A percentile compares a stretch with the other conserved stretches of the same genome.
Conservation (phyloP, 345 rosid genomes). For the Draba incana region DNA sequence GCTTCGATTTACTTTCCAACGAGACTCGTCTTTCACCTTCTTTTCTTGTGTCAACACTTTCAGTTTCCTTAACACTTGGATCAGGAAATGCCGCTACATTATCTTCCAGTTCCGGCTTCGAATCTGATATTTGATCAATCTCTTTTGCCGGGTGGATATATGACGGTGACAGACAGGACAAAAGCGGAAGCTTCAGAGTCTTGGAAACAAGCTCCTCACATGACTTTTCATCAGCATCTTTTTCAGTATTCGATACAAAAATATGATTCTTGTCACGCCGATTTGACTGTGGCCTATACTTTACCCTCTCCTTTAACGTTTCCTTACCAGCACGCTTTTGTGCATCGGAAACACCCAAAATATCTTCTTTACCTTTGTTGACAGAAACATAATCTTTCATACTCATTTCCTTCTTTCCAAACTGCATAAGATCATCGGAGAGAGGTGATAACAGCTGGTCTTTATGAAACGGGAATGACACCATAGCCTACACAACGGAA, state of each 20-base stretch:
- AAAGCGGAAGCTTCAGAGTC: constrained; percentile 69
- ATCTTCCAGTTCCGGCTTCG: constrained; percentile 48
- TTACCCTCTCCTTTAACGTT: constrained; percentile 49
- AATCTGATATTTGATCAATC: constrained; percentile 42
- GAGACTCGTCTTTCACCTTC: constrained; percentile 47
- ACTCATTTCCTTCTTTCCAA: constrained; percentile 51
- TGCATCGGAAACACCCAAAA: constrained; percentile 45
- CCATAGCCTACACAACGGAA: constrained; percentile 71
- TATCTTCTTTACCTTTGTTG: constrained; percentile 33
- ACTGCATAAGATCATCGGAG: constrained; percentile 58
- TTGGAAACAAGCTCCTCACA: constrained; percentile 75
- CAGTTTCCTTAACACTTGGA: constrained; percentile 51
- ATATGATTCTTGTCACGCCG: constrained; percentile 39
- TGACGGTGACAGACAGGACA: constrained; percentile 54
- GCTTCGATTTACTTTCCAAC: constrained; percentile 46
- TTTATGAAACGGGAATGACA: constrained; percentile 64
- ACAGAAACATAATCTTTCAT: constrained; percentile 43
- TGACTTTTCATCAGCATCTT: constrained; percentile 45
- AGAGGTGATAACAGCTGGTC: constrained; percentile 78
- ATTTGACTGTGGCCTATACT: constrained; percentile 48
- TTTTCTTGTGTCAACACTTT: constrained; percentile 50
- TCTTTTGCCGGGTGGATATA: constrained; percentile 44
- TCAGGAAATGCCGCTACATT: constrained; percentile 45
- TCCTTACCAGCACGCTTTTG: constrained; percentile 49
- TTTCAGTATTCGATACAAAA: constrained; percentile 44